Conservation (phyloP, 345 rosid species). For the Lepidium didymum region DNA sequence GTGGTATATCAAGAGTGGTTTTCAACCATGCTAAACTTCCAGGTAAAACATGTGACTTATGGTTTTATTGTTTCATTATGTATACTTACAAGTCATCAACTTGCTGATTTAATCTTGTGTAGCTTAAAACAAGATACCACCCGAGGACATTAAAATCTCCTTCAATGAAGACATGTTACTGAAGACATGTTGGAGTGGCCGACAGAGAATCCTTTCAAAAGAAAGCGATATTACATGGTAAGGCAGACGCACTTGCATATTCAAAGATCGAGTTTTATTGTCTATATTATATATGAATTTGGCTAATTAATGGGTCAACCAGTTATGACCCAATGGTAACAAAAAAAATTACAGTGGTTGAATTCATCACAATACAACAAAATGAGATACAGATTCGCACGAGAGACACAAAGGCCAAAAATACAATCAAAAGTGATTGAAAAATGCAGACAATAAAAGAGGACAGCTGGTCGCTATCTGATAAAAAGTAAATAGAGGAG, state of each 20-base stretch:
- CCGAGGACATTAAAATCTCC: too few species aligned
- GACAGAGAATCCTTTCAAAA: neutral
- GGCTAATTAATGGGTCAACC: too few species aligned
- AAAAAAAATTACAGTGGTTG: neutral
- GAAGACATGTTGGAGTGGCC: neutral
- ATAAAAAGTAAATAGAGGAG: neutral
- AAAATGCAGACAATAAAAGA: neutral
- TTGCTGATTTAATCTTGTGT: neutral
- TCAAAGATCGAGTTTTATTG: too few species aligned
- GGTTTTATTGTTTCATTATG: neutral
- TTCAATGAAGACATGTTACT: too few species aligned
- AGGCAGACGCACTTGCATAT: too few species aligned
- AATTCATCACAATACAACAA: neutral
- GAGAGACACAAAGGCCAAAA: neutral
- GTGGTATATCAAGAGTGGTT: too few species aligned
- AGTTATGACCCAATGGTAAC: too few species aligned
- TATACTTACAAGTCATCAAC: neutral
- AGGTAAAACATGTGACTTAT: neutral
- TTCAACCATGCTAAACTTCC: neutral
- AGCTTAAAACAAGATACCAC: neutral
- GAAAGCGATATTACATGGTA: neutral
- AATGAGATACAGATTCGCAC: slow-evolving; percentile 18
- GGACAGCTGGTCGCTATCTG: slow-evolving; percentile 2
- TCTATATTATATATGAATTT: too few species aligned
- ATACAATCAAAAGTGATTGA: slow-evolving; percentile 7